Base-by-base conservation (phyloP, 2,329 filamentous ascomycete species). In the Botrytis cinerea region DNA sequence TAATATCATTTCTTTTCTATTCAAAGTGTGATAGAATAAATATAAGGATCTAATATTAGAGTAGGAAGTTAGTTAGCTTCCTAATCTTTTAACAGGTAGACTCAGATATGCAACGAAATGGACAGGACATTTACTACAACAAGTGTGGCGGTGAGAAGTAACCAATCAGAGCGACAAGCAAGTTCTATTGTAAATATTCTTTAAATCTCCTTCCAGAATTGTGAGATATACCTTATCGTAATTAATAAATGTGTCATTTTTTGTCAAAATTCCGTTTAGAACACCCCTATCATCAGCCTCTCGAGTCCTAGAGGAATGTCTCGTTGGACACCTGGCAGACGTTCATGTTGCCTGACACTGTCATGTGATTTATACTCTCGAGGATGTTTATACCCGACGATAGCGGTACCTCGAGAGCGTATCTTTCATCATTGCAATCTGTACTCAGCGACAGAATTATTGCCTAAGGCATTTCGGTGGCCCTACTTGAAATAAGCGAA, bases 1-100 rank as follows among this genome's bases (percentile, higher is more conserved):
- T 0, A 32, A 12, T 32, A 4, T 0, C 10, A 3, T 28, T 43
- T 28, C 0, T 1, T n/a, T 4, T 63, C 16, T 43, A 6, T 1
- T 32, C 7, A 20, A 9, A 25, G 2, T 46, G 20, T 64, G n/a
- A 46, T 64, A 45, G 62, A 8, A 12, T 1, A 28, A 4, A 25
- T 6, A 6, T 35, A 8, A 20, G 28, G 9, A 14, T n/a, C 10
- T 46, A 7, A 18, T 32, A 28, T 20, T 10, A 66, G 6, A 66
- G 16, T 25, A 12, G 1, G 5, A 66, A 22, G 10, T 22, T 46
- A 35, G 28, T 35, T 25, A 43, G 20, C 43, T 46, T 7, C 25
- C 28, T 16, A 51, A 64, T 25, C 6, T 48, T 25, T 14, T 35
- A 40, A n/a, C 61, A 64, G 7, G 12, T 46, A 4, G 43, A 51